phyloP scores from a whole-genome alignment of 257 asterid species.

The Gentiana macrophylla region DNA sequence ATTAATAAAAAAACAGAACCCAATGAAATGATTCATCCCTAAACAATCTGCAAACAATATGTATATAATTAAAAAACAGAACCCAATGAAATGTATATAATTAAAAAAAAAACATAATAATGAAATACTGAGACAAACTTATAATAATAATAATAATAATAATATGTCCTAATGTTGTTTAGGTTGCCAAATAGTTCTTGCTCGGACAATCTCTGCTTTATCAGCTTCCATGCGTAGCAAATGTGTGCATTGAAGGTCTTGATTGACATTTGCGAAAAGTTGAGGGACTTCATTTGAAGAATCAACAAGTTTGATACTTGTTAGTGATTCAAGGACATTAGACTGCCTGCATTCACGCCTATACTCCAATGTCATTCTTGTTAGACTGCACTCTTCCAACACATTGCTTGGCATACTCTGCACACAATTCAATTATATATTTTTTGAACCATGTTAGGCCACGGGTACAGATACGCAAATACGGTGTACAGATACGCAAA shows the following conservation, averaged over 20 bases:
- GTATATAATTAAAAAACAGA: not conserved
- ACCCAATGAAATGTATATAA: too few species aligned
- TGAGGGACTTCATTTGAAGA: not conserved
- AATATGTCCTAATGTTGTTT: slow-evolving; percentile 13
- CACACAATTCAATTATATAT: not conserved
- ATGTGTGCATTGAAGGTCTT: slow-evolving; percentile 50
- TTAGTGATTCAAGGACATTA: slow-evolving; percentile 58
- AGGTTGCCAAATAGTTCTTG: slow-evolving; percentile 63
- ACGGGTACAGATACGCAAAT: too few species aligned
- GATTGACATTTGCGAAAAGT: not conserved
- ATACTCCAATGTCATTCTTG: slow-evolving; percentile 57
- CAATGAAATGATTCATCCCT: not conserved
- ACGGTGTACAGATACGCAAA: too few species aligned
- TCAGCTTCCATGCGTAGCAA: slow-evolving; percentile 74
- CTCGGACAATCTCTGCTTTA: slow-evolving; percentile 62
- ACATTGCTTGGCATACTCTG: slow-evolving; percentile 69
- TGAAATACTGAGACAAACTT: not conserved
- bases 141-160: not conserved
- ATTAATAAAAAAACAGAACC: not conserved
- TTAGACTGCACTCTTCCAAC: slow-evolving; percentile 46
- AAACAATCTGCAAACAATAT: not conserved
- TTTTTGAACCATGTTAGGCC: too few species aligned
- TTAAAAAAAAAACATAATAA: too few species aligned
- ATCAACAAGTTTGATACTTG: slow-evolving; percentile 25
- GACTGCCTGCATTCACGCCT: slow-evolving; percentile 61